Base-by-base conservation (phyloP, 345 rosid genomes). In the Brassica cretica region DNA sequence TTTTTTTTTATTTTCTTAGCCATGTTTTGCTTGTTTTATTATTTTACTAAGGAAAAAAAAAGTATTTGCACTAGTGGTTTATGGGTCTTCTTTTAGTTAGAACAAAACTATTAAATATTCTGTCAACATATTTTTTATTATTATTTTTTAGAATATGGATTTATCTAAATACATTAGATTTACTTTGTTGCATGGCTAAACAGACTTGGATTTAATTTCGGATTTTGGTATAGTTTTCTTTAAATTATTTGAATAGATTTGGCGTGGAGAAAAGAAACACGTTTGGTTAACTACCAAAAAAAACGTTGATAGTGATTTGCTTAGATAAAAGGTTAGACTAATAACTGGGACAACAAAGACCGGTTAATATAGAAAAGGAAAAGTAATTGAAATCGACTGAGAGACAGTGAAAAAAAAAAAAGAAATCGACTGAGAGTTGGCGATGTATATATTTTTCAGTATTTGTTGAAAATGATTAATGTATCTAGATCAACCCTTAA, bases 231-330 rank as follows among this genome's bases (percentile, higher is more conserved):
- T 14, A 10, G 33, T 44, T 41, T 72, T 37, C 30, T 8, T 58
- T 11, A 0, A 59, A 16, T 16, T 67, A 39, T 58, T 67, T 67
- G 32, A 2, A 1, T 25, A 56, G 14, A 11, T 59, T 44, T 60
- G 33, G 63, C 64, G 30, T 30, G 37, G 63, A 60, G 33, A 76
- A 76, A 60, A 30, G 68, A 46, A 68, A 61, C 79, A 76, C 64
- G 80, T 69, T 69, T 19, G 24, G 74, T 61, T n/a, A 30, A 68
- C 63, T 14, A 46, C 33, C 10, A 67, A 41, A 51, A 49, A 37
- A 51, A 60, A 30, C 62, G 16, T 44, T 76, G 74, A 68, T 76
- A 30, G 53, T 30, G 74, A 69, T 46, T 75, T 61, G 37, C 39
- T 75, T 39, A 16, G 5, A 67, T 18, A 58, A 59, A 59, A 39